Percentiles rank a stretch among this genome's conserved stretches.
These are phyloP conservation scores for Mesembryanthemum crystallinum DNA, from an alignment of 148 eudicot species.

Conservation along the genomic window DNA sequence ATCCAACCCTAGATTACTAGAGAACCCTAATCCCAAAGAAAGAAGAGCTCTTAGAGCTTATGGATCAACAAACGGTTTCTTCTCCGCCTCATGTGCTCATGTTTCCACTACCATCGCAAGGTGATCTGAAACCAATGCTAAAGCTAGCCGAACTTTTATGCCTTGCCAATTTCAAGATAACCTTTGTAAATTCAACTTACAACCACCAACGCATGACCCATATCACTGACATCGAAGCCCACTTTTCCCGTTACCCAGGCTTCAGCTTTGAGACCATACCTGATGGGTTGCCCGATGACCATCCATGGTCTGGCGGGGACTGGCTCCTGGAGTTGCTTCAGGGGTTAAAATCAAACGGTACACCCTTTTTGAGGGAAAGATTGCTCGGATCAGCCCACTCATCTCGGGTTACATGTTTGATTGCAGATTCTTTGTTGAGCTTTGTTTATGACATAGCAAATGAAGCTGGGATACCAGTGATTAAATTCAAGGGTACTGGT, in stretches of 20 bases:
- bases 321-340: constrained; percentile 8
- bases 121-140: constrained; percentile 39
- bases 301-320: constrained; percentile 2
- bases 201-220: constrained; percentile 24
- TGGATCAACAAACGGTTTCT: background rate
- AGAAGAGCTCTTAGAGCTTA: background rate
- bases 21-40: background rate
- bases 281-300: constrained; percentile 12
- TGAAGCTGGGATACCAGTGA: constrained; percentile 30
- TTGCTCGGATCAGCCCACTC: background rate
- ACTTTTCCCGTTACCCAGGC: constrained; percentile 22
- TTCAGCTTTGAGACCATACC: constrained; percentile 27
- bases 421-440: constrained; percentile 26
- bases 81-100: constrained; percentile 28
- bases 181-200: constrained; percentile 32
- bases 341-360: background rate
- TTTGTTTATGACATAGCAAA: constrained; percentile 28
- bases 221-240: constrained; percentile 21
- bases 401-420: constrained; percentile 27
- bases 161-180: constrained; percentile 25
- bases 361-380: constrained; percentile 24
- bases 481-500: constrained; percentile 28
- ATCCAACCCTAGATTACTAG: background rate
- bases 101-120: constrained; percentile 37
- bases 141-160: constrained; percentile 38